Conservation (phyloP, 164 flowering plant species). For the Houttuynia cordata region DNA sequence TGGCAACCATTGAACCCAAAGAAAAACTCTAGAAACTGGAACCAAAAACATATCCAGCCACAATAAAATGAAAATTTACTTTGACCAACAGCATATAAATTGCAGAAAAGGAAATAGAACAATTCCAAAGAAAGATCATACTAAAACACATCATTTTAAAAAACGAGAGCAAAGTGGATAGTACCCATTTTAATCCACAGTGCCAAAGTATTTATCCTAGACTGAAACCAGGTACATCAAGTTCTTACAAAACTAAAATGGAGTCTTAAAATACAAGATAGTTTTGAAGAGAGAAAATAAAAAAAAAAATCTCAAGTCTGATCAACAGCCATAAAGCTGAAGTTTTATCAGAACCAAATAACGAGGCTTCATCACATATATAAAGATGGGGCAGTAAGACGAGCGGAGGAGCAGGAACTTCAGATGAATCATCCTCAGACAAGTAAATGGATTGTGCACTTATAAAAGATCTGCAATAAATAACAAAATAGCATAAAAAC, state of each 20-base stretch:
- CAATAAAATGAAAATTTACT: too few relatives aligned
- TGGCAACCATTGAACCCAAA: too few relatives aligned
- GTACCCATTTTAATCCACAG: conserved; percentile 1
- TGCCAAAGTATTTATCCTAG: conserved; percentile 1
- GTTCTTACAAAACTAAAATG: conserved; percentile 12
- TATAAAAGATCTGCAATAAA: conserved; percentile 32
- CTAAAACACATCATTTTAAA: too few relatives aligned
- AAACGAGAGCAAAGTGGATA: neutral
- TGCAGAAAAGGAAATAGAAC: too few relatives aligned
- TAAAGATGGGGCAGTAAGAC: conserved; percentile 27
- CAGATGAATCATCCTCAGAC: conserved; percentile 51
- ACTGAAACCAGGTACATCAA: conserved; percentile 3
- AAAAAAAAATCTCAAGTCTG: conserved; percentile 15
- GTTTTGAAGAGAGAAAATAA: conserved; percentile 7
- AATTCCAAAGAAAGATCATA: too few relatives aligned
- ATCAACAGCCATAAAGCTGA: conserved; percentile 17
- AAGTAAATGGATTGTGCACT: conserved; percentile 32
- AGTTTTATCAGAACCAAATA: conserved; percentile 18
- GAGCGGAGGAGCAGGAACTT: conserved; percentile 38
- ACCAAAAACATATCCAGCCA: too few relatives aligned
- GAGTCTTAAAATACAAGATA: conserved; percentile 14
- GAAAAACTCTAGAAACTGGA: too few relatives aligned
- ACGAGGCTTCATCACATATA: conserved; percentile 21
- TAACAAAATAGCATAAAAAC: conserved; percentile 16
- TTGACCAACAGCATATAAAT: too few relatives aligned